These are phyloP conservation scores for Leccinellum rugosiceps DNA, from an alignment of 768 basidiomycete species.

Conservation along the genomic window DNA sequence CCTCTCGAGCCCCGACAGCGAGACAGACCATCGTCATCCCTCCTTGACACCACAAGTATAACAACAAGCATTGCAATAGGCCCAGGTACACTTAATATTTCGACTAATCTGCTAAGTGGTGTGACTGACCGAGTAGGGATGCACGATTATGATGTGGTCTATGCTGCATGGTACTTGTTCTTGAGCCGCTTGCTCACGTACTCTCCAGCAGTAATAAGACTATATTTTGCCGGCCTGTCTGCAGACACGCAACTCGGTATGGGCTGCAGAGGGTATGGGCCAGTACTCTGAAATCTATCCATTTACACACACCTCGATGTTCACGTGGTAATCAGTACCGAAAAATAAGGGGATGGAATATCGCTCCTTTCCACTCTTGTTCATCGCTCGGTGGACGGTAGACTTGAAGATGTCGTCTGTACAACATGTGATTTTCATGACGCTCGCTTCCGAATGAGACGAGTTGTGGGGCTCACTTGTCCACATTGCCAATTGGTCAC, in stretches of 20 bases:
- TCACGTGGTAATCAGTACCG: conserved; percentile 83
- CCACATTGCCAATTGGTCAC: conserved; percentile 86
- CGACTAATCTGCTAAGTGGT: too few relatives aligned
- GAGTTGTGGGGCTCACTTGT: conserved; percentile 58
- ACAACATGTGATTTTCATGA: not conserved
- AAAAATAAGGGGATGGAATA: conserved; percentile 94
- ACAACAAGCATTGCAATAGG: too few relatives aligned
- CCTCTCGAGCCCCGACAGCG: too few relatives aligned
- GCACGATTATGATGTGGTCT: too few relatives aligned
- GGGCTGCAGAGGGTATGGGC: conserved; percentile 22
- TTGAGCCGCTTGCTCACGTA: conserved; percentile 74
- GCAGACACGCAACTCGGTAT: conserved; percentile 49
- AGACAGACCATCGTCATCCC: too few relatives aligned
- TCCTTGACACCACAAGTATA: too few relatives aligned
- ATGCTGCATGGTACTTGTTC: conserved; percentile 33
- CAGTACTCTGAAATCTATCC: not conserved
- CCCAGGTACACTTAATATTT: too few relatives aligned
- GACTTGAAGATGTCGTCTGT: conserved; percentile 88
- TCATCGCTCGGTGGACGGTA: conserved; percentile 83
- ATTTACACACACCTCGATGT: conserved; percentile 55
- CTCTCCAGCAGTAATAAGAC: conserved; percentile 73
- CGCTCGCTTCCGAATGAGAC: too few relatives aligned
- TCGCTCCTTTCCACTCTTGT: conserved; percentile 62
- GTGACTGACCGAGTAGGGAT: too few relatives aligned
- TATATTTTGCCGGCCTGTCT: conserved; percentile 62